Evolutionary conservation across 495 filamentous ascomycete species (phyloP).

Genomic region (Tuber microsphaerosporum): DNA sequence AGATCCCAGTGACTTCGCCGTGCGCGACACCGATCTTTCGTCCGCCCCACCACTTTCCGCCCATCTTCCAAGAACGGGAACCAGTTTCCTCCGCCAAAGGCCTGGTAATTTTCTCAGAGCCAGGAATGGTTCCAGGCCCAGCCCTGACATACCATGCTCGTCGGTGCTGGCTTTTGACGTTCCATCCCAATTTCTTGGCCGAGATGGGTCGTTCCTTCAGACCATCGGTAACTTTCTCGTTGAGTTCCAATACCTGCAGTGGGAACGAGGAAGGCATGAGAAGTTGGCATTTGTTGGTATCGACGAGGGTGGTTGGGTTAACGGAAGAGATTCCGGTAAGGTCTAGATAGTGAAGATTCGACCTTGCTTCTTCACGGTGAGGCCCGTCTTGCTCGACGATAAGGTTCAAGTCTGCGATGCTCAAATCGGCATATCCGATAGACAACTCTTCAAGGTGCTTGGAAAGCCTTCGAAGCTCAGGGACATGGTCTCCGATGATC

Average conservation of each 20-base stretch:
- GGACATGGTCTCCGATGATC: slow-evolving; percentile 59
- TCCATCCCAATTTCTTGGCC: slow-evolving; percentile 56
- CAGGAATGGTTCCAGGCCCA: slow-evolving; percentile 44
- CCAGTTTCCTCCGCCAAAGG: slow-evolving; percentile 46
- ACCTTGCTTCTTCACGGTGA: slow-evolving; percentile 50
- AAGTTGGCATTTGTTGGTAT: slow-evolving; percentile 52
- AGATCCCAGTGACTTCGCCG: slow-evolving; percentile 76
- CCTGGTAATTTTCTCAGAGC: slow-evolving; percentile 43
- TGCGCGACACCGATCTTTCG: slow-evolving; percentile 72
- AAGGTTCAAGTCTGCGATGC: slow-evolving; percentile 57
- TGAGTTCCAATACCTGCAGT: slow-evolving; percentile 71
- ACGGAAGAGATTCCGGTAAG: slow-evolving; percentile 56
- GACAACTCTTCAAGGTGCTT: slow-evolving; percentile 77
- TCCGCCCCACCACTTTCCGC: slow-evolving; percentile 81
- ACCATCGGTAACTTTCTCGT: slow-evolving; percentile 61
- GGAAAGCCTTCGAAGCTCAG: slow-evolving; percentile 58
- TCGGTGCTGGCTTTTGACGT: slow-evolving; percentile 57
- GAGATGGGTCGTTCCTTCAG: slow-evolving; percentile 49
- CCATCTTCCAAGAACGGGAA: slow-evolving; percentile 74
- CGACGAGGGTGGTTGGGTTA: slow-evolving; percentile 53
- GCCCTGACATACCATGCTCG: slow-evolving; percentile 61
- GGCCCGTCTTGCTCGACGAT: slow-evolving; percentile 47
- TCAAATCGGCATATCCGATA: slow-evolving; percentile 60
- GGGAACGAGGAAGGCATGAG: slow-evolving; percentile 59
- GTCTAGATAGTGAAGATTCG: slow-evolving; percentile 70